These are phyloP conservation scores for Orbilia oligospora DNA, from an alignment of 2,329 filamentous ascomycete species.

Conservation along the genomic window DNA sequence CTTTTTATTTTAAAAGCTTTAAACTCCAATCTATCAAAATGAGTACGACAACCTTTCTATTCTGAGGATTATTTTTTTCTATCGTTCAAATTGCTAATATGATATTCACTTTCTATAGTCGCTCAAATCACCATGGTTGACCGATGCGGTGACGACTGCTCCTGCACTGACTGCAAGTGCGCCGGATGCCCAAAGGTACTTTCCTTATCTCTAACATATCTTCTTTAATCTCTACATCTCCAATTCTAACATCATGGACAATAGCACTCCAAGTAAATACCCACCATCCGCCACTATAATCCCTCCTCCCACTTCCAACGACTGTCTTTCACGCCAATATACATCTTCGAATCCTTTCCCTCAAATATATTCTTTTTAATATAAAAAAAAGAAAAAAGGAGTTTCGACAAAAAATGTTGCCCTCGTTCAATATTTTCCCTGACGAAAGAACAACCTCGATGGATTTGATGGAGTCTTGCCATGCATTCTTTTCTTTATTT, in stretches of 20 bases:
- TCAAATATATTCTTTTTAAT: background rate
- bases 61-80: background rate
- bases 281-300: background rate
- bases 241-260: background rate
- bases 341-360: background rate
- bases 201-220: background rate
- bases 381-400: background rate
- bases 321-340: conserved; percentile 8
- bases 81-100: conserved; percentile 5
- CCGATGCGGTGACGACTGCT: conserved; percentile 58
- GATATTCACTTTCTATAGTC: conserved; percentile 33
- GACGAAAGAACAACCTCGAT: background rate
- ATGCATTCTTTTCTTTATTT: conserved; percentile 10
- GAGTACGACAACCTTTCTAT: conserved; percentile 34
- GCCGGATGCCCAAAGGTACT: conserved; percentile 51
- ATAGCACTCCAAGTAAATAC: conserved; percentile 53
- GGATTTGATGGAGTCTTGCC: conserved; percentile 35
- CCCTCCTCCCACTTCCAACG: conserved; percentile 31
- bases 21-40: conserved; percentile 59
- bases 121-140: conserved; percentile 51
- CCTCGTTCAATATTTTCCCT: too few relatives aligned
- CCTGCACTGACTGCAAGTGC: conserved; percentile 51
- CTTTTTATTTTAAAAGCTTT: conserved; percentile 34
- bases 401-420: background rate
- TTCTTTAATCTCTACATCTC: too few relatives aligned